Conservation (phyloP, 2,329 filamentous ascomycete genomes). For the Monosporascus sp. region DNA sequence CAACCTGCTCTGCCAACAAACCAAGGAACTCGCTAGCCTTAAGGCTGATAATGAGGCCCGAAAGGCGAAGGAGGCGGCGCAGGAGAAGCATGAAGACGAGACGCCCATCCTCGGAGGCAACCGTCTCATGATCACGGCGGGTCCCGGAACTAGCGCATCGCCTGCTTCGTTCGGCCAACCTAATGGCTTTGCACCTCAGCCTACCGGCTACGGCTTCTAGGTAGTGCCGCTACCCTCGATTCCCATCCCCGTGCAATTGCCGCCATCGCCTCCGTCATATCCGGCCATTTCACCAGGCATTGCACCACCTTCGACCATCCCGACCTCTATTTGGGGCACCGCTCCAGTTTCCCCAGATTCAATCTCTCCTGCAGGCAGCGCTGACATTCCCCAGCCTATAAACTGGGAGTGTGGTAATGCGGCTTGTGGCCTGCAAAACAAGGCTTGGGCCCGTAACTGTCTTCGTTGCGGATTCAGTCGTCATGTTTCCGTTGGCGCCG, state of each 20-base stretch:
- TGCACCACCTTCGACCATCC: not conserved
- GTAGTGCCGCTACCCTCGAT: constrained; percentile 10
- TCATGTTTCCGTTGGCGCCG: no score
- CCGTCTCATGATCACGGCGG: constrained; percentile 93
- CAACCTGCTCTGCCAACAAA: constrained; percentile 91
- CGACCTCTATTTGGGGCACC: not conserved
- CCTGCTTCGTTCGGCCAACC: constrained; percentile 70
- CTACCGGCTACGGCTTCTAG: constrained; percentile 70
- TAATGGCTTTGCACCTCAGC: constrained; percentile 85
- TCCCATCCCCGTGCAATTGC: not conserved
- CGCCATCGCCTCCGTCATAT: not conserved
- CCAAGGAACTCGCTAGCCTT: constrained; percentile 73
- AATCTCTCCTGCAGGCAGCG: not conserved
- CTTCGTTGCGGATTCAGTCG: no score
- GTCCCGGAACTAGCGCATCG: constrained; percentile 56
- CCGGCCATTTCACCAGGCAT: not conserved
- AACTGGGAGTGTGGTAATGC: not conserved
- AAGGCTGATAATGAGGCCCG: constrained; percentile 96
- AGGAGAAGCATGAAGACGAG: constrained; percentile 84
- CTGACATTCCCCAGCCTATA: not conserved
- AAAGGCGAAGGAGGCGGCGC: constrained; percentile 66
- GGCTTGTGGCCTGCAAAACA: not conserved
- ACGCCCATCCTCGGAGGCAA: constrained; percentile 86
- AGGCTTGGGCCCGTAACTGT: not conserved
- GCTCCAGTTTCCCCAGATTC: not conserved